Conservation (phyloP, 202 grass and related monocot genomes). For the Eragrostis tef region DNA sequence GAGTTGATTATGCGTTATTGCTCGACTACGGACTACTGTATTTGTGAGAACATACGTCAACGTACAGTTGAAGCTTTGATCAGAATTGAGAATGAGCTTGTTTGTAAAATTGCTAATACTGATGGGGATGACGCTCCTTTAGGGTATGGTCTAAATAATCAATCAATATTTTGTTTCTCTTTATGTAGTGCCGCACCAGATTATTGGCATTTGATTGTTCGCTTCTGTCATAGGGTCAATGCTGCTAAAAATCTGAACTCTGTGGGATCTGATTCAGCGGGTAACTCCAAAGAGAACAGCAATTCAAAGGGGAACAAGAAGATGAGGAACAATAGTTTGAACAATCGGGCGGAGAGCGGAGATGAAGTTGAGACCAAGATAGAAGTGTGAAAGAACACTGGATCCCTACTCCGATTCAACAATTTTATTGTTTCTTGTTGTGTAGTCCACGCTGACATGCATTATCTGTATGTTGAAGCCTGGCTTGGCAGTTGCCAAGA, state of each 20-base stretch:
- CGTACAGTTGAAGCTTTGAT: background rate
- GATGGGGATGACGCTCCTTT: background rate
- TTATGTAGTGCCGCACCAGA: slow-evolving; percentile 2
- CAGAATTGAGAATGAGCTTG: background rate
- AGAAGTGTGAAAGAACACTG: no score
- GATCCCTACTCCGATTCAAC: no score
- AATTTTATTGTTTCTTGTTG: no score
- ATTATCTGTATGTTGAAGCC: no score
- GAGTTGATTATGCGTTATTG: no score
- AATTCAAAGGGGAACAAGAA: no score
- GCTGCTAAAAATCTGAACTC: background rate
- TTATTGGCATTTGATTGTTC: slow-evolving; percentile 17
- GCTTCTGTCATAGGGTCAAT: background rate
- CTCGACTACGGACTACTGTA: background rate
- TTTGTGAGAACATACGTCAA: background rate
- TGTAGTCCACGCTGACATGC: no score
- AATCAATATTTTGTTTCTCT: background rate
- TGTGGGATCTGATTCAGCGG: background rate
- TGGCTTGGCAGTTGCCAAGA: no score
- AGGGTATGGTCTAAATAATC: slow-evolving; percentile 7
- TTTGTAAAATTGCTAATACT: background rate
- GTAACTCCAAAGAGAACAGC: no score
- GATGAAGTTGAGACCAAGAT: no score
- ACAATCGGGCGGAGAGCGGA: no score
- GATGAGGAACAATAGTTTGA: no score